A percentile compares a stretch with the other conserved stretches of the same genome.
Evolutionary conservation across 2,329 filamentous ascomycete species (phyloP).

Genomic region (Metarhizium rileyi): DNA sequence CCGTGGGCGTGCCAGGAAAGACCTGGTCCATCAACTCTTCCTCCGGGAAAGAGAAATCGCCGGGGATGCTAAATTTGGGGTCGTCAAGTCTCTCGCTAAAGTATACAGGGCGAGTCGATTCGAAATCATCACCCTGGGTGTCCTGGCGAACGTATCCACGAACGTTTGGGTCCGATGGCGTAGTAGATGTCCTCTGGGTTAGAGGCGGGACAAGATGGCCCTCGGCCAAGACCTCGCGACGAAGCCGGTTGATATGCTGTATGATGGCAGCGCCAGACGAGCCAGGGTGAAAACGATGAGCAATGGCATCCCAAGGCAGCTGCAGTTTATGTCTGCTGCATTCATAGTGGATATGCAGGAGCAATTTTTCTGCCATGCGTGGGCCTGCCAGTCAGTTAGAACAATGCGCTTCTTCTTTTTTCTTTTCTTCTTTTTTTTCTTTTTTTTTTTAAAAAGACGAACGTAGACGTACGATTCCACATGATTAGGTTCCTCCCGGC

Average conservation of each 20-base stretch:
- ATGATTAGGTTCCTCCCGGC: constrained; percentile 29
- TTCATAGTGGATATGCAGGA: constrained; percentile 33
- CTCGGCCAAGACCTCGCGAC: constrained; percentile 24
- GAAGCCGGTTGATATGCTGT: constrained; percentile 28
- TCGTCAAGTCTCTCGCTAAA: constrained; percentile 25
- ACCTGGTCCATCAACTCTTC: constrained; percentile 5
- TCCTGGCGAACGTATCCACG: constrained; percentile 24
- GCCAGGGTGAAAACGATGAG: constrained; percentile 31
- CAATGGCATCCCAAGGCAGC: constrained; percentile 30
- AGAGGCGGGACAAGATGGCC: constrained; percentile 33
- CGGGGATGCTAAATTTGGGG: constrained; percentile 19
- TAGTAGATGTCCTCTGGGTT: constrained; percentile 15
- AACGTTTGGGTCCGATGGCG: constrained; percentile 15
- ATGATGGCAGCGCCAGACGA: constrained; percentile 27
- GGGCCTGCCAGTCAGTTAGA: constrained; percentile 23
- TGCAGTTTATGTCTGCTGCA: constrained; percentile 20
- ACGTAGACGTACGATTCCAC: constrained; percentile 30
- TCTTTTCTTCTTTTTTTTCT: too few relatives aligned
- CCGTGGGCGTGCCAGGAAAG: background rate
- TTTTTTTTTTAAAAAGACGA: too few relatives aligned
- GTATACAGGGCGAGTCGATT: constrained; percentile 18
- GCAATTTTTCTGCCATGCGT: constrained; percentile 35
- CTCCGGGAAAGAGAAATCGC: constrained; percentile 6
- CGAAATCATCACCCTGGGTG: constrained; percentile 14
- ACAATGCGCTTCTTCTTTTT: too few relatives aligned